Evolutionary conservation across 768 basidiomycete genomes (phyloP).

Genomic region (Hebeloma cylindrosporum): DNA sequence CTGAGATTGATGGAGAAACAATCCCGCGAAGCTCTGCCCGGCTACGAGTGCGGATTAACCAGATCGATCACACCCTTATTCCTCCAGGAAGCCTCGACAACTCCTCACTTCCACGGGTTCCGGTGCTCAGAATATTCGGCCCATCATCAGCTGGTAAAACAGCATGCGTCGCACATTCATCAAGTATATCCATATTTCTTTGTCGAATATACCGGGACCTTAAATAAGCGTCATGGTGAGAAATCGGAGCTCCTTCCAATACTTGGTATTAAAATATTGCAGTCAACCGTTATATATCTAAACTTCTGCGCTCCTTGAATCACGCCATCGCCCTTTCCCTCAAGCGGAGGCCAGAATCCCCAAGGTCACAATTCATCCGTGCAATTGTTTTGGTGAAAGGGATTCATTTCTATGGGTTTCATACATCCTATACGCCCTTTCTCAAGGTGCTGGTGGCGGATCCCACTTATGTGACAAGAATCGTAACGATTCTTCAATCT

Average conservation of each 20-base stretch:
- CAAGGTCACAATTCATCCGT: constrained; percentile 62
- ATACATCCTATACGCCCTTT: constrained; percentile 80
- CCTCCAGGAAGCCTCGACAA: constrained; percentile 67
- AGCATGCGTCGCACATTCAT: constrained; percentile 87
- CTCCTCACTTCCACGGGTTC: constrained; percentile 59
- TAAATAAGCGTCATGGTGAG: constrained; percentile 65
- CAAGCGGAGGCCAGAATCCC: constrained; percentile 65
- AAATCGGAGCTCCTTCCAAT: constrained; percentile 2
- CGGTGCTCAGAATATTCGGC: constrained; percentile 86
- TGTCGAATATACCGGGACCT: constrained; percentile 72
- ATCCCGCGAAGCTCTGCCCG: constrained; percentile 15
- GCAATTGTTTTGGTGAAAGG: constrained; percentile 88
- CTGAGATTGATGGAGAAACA: no score
- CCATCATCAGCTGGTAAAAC: constrained; percentile 73
- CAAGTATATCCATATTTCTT: constrained; percentile 95
- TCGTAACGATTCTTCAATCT: constrained; percentile 74
- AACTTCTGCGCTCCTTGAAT: constrained; percentile 75
- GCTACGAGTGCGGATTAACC: constrained; percentile 46
- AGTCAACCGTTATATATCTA: constrained; percentile 76
- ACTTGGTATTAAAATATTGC: constrained; percentile 6
- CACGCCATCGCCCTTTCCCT: constrained; percentile 82
- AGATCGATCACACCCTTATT: constrained; percentile 65
- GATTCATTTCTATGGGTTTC: constrained; percentile 95
- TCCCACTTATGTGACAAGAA: constrained; percentile 66
- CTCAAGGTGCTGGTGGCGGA: constrained; percentile 82